Conservation (phyloP, 106 monocot genomes). For the Apostasia ramifera region DNA sequence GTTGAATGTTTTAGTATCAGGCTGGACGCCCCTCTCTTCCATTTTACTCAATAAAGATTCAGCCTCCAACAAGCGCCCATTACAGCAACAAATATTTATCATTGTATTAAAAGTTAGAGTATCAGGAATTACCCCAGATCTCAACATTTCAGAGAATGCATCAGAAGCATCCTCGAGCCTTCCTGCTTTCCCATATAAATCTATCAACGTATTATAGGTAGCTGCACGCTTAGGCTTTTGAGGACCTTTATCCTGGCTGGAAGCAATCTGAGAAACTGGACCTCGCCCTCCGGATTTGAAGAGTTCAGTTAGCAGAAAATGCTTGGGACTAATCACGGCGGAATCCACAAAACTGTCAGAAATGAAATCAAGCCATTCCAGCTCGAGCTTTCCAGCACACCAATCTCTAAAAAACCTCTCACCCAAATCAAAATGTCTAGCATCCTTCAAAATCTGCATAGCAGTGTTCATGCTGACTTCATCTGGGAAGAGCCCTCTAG, state of each 20-base stretch:
- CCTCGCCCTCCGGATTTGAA: constrained; percentile 29
- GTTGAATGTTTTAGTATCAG: constrained; percentile 81
- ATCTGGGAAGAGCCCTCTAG: constrained; percentile 47
- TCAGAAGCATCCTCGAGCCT: constrained; percentile 59
- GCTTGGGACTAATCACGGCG: constrained; percentile 22
- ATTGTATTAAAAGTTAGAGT: constrained; percentile 77
- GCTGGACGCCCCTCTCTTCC: constrained; percentile 50
- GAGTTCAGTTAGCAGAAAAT: constrained; percentile 69
- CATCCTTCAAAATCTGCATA: constrained; percentile 55
- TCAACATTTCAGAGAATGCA: constrained; percentile 53
- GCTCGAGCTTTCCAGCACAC: constrained; percentile 41
- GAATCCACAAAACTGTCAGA: constrained; percentile 3
- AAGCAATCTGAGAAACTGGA: constrained; percentile 3
- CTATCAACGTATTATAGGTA: constrained; percentile 77
- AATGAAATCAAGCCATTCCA: constrained; percentile 24
- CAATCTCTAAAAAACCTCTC: constrained; percentile 47
- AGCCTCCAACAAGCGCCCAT: constrained; percentile 50
- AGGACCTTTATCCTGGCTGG: not conserved
- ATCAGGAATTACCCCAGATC: constrained; percentile 56
- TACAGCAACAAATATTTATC: constrained; percentile 52
- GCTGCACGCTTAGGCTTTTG: constrained; percentile 52
- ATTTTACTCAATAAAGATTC: constrained; percentile 53
- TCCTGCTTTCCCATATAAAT: constrained; percentile 80
- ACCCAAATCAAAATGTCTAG: constrained; percentile 33
- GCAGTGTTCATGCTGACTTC: constrained; percentile 69